These are phyloP conservation scores for Cladosporium sp. DNA, from an alignment of 2,329 filamentous ascomycete genomes.

Conservation along the genomic window DNA sequence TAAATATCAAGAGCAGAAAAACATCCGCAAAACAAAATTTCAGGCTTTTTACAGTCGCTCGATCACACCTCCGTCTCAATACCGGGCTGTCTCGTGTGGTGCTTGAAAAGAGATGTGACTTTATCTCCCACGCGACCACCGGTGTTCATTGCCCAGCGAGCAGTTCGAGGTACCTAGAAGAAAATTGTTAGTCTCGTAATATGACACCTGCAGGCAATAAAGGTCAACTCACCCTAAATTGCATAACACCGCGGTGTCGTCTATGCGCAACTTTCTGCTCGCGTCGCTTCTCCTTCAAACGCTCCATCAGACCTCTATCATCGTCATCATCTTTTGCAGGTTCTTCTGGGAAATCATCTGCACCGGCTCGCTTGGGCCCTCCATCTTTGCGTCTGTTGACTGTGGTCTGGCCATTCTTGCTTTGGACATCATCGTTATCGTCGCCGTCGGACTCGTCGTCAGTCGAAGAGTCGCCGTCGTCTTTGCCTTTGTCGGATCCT, in stretches of 20 bases:
- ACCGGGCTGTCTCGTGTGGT: constrained; percentile 53
- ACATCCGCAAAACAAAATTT: not conserved
- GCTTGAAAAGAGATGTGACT: constrained; percentile 48
- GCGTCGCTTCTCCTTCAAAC: constrained; percentile 58
- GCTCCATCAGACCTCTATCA: constrained; percentile 29
- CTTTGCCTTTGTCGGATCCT: not conserved
- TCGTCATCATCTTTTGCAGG: constrained; percentile 30
- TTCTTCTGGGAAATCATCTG: not conserved
- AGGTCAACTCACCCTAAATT: constrained; percentile 53
- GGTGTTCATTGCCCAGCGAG: constrained; percentile 57
- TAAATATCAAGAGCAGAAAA: not conserved
- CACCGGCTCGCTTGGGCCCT: constrained; percentile 22
- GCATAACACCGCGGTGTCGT: constrained; percentile 66
- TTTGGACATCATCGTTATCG: constrained; percentile 1
- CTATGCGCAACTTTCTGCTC: constrained; percentile 56
- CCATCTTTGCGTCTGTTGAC: constrained; percentile 28
- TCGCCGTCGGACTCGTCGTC: constrained; percentile 18
- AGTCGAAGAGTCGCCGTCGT: constrained; percentile 16
- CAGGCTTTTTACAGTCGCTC: too few relatives aligned
- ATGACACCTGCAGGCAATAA: not conserved
- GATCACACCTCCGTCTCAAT: constrained; percentile 64
- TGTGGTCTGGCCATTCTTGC: constrained; percentile 3
- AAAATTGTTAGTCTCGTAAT: not conserved
- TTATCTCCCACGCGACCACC: constrained; percentile 47
- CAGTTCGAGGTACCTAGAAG: constrained; percentile 42